These are phyloP conservation scores for Sindora glabra DNA, from an alignment of 306 rosid species.

Conservation along the genomic window DNA sequence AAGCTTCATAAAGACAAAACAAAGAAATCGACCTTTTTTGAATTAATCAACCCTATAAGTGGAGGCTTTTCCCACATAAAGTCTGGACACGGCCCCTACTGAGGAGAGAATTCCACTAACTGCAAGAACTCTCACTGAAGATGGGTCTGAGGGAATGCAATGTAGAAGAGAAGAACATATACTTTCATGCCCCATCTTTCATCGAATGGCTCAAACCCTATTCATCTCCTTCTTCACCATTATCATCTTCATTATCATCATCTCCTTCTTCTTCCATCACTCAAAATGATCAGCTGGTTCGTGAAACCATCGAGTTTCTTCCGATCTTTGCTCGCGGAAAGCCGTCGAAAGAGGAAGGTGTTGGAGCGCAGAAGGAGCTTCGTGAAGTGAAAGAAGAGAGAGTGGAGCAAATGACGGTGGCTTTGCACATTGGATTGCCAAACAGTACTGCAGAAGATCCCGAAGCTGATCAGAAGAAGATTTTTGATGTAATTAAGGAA, in stretches of 20 bases:
- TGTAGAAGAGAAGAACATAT: conserved; percentile 29
- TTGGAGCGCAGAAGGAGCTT: conserved; percentile 24
- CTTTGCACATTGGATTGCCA: conserved; percentile 84
- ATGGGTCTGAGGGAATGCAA: conserved; percentile 60
- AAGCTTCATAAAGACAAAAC: conserved; percentile 40
- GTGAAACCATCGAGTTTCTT: conserved; percentile 50
- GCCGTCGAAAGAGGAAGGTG: conserved; percentile 26
- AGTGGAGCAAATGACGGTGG: conserved; percentile 49
- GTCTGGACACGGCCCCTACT: conserved; percentile 38
- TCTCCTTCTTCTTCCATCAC: conserved; percentile 10
- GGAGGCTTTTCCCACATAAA: conserved; percentile 37
- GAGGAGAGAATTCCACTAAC: conserved; percentile 33
- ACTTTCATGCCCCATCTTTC: conserved; percentile 69
- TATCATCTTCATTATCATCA: conserved; percentile 10
- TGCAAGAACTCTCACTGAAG: conserved; percentile 30
- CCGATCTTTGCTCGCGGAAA: conserved; percentile 47
- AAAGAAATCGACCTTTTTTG: conserved; percentile 48
- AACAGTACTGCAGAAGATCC: conserved; percentile 7
- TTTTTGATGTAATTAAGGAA: conserved; percentile 36
- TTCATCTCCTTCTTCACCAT: conserved; percentile 28
- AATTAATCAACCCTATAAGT: conserved; percentile 28
- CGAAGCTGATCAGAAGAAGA: conserved; percentile 17
- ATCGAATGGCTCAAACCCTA: conserved; percentile 92
- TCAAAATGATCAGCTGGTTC: conserved; percentile 10
- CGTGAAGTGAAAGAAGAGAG: conserved; percentile 46